A percentile compares a stretch with the other conserved stretches of the same genome.
Evolutionary conservation across 192 early-diverging fungal species (phyloP).

Genomic region (Oehlia diaphana): DNA sequence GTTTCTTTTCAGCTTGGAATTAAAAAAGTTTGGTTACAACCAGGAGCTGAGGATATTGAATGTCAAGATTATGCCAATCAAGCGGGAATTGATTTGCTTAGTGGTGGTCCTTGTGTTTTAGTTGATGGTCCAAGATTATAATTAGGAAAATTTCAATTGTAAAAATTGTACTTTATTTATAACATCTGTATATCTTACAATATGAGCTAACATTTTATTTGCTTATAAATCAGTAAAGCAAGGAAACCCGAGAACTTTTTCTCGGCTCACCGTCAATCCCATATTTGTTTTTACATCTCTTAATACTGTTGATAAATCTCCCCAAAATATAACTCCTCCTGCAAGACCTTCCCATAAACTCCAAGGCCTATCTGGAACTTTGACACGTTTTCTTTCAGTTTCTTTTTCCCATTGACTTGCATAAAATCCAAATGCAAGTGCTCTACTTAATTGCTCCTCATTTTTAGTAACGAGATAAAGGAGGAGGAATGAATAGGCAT

Average conservation of each 20-base stretch:
- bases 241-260: background rate
- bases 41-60: conserved; percentile 61
- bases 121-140: conserved; percentile 42
- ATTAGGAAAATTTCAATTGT: background rate
- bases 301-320: background rate
- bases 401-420: background rate
- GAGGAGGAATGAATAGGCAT: background rate
- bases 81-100: conserved; percentile 51
- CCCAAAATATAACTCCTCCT: background rate
- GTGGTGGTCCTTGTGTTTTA: conserved; percentile 69
- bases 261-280: background rate
- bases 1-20: conserved; percentile 49
- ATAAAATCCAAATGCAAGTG: background rate
- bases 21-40: conserved; percentile 70
- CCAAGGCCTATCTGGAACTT: conserved; percentile 6
- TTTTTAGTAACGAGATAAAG: background rate
- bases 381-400: background rate
- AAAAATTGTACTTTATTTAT: background rate
- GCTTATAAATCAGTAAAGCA: background rate
- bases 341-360: conserved; percentile 5
- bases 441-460: background rate
- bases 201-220: background rate
- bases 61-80: conserved; percentile 49
- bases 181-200: background rate
- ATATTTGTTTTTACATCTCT: background rate